Percentiles rank a stretch among this genome's conserved stretches.
phyloP scores from a whole-genome alignment of 441 rosid genomes.

The Brassica hybrid region DNA sequence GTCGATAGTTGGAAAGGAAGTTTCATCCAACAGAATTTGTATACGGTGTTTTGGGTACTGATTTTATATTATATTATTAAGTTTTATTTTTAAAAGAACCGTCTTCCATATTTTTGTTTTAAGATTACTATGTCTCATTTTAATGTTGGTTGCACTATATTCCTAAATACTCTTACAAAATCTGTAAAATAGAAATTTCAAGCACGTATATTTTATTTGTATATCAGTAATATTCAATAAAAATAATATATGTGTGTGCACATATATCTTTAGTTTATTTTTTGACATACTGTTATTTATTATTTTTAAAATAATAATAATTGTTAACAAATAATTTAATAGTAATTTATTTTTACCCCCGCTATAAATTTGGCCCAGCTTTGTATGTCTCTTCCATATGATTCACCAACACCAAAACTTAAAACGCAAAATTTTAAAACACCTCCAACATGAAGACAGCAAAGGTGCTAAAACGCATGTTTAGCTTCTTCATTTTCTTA shows the following conservation, averaged over 20 bases:
- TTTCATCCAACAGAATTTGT: background rate
- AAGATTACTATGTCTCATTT: background rate
- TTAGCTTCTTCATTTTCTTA: conserved; percentile 32
- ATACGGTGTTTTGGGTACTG: background rate
- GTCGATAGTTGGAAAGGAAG: background rate
- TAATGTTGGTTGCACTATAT: background rate
- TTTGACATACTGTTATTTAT: background rate
- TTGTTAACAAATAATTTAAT: background rate
- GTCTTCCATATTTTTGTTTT: background rate
- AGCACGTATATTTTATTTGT: background rate
- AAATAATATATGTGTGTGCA: background rate
- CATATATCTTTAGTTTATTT: background rate
- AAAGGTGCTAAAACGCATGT: conserved; percentile 25
- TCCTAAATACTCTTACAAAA: background rate
- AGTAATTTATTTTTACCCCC: background rate
- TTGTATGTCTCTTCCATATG: conserved; percentile 10
- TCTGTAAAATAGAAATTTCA: background rate
- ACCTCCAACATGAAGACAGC: background rate
- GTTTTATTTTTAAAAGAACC: background rate
- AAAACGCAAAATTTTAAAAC: conserved; percentile 6
- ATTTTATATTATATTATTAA: background rate
- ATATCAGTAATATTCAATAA: background rate
- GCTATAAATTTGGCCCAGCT: background rate
- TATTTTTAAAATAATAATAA: background rate
- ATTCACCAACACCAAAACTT: conserved; percentile 1